A percentile compares a stretch with the other conserved stretches of the same genome.
These are phyloP conservation scores for Austroboletus olivaceoglutinosus DNA, from an alignment of 1,284 basidiomycete species.

Conservation along the genomic window DNA sequence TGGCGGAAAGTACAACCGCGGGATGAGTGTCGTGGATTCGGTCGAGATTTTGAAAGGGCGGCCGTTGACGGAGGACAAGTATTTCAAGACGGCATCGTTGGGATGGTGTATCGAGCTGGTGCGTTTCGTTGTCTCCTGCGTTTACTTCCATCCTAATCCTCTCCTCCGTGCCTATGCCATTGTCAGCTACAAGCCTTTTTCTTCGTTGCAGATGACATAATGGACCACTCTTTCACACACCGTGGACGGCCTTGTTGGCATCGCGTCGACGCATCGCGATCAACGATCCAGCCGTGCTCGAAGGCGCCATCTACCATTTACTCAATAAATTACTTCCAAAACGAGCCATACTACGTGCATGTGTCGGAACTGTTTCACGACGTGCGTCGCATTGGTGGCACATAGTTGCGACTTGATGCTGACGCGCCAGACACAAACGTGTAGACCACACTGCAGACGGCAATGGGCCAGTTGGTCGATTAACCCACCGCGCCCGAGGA, in stretches of 20 bases:
- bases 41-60: conserved; percentile 84
- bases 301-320: conserved; percentile 89
- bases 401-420: too few relatives aligned
- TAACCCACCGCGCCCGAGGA: conserved; percentile 95
- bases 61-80: conserved; percentile 75
- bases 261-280: conserved; percentile 80
- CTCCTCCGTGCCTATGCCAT: too few relatives aligned
- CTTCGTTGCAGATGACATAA: conserved; percentile 97
- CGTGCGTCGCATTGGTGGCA: neutral
- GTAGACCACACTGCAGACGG: conserved; percentile 88
- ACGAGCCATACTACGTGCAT: conserved; percentile 82
- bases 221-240: conserved; percentile 92
- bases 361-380: conserved; percentile 92
- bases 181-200: conserved; percentile 93
- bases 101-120: conserved; percentile 97
- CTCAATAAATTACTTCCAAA: conserved; percentile 87
- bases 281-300: conserved; percentile 98
- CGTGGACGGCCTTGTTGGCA: conserved; percentile 99
- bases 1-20: conserved; percentile 95
- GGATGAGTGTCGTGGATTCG: conserved; percentile 93
- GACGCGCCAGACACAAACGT: too few relatives aligned
- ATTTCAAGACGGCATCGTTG: conserved; percentile 84
- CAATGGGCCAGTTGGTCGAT: conserved; percentile 95
- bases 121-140: neutral
- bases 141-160: too few relatives aligned